These are phyloP conservation scores for Angomonas desouzai DNA, from an alignment of 208 protist species.

Conservation along the genomic window DNA sequence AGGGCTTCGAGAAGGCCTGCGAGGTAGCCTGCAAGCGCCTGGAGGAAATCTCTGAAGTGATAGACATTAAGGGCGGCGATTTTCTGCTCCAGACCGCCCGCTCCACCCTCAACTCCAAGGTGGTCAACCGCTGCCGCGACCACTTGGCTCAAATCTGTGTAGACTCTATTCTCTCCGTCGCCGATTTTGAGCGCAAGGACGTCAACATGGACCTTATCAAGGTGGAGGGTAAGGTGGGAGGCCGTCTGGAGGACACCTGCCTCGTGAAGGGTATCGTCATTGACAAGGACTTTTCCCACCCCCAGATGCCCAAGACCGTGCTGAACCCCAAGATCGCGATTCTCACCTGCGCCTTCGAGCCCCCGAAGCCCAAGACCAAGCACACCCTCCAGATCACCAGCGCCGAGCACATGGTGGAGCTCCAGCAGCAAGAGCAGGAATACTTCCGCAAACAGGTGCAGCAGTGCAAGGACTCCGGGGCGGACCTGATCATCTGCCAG, in stretches of 20 bases:
- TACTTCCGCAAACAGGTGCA: slow-evolving; percentile 96
- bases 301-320: slow-evolving; percentile 95
- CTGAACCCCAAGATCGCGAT: slow-evolving; percentile 99
- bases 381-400: slow-evolving; percentile 97
- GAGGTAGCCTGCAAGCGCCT: slow-evolving; percentile 94
- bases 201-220: slow-evolving; percentile 99
- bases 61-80: slow-evolving; percentile 72
- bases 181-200: slow-evolving; percentile 98
- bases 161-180: slow-evolving; percentile 98
- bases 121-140: slow-evolving; percentile 96
- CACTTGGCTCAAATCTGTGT: slow-evolving; percentile 99
- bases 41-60: slow-evolving; percentile 85
- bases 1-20: slow-evolving; percentile 98
- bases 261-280: slow-evolving; percentile 98
- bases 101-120: slow-evolving; percentile 99
- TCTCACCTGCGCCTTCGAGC: slow-evolving; percentile 99
- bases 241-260: slow-evolving; percentile 97
- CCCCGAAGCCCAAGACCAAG: slow-evolving; percentile 99
- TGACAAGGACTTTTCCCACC: slow-evolving; percentile 99
- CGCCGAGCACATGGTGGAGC: slow-evolving; percentile 93
- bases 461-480: slow-evolving; percentile 95
- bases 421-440: slow-evolving; percentile 97
- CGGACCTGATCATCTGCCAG: slow-evolving; percentile 99
- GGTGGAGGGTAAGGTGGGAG: slow-evolving; percentile 97
- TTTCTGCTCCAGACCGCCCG: slow-evolving; percentile 96